phyloP scores from a whole-genome alignment of 2,329 filamentous ascomycete genomes.

The Calonectria montana region DNA sequence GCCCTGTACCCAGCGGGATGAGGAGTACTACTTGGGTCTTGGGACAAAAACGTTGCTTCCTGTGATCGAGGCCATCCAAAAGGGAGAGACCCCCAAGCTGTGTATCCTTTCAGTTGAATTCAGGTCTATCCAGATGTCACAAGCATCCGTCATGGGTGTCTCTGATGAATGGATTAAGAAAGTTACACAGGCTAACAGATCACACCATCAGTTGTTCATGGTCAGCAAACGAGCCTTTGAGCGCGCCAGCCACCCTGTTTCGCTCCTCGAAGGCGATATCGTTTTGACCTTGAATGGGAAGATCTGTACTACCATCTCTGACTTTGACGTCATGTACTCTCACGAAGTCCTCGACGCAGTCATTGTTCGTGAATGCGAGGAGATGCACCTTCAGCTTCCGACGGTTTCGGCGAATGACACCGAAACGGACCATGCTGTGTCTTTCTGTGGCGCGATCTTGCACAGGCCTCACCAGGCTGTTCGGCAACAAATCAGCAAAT shows the following conservation, averaged over 20 bases:
- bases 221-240: slow-evolving; percentile 88
- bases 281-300: slow-evolving; percentile 91
- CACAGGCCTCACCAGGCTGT: slow-evolving; percentile 97
- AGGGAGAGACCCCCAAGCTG: slow-evolving; percentile 81
- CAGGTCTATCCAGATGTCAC: slow-evolving; percentile 94
- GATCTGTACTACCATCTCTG: slow-evolving; percentile 91
- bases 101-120: slow-evolving; percentile 95
- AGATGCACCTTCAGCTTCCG: slow-evolving; percentile 80
- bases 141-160: slow-evolving; percentile 96
- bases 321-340: slow-evolving; percentile 97
- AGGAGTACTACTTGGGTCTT: slow-evolving; percentile 95
- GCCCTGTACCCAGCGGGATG: slow-evolving; percentile 82
- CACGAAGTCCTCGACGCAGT: slow-evolving; percentile 85
- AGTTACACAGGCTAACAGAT: slow-evolving; percentile 87
- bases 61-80: slow-evolving; percentile 87
- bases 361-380: slow-evolving; percentile 86
- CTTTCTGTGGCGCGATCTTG: slow-evolving; percentile 94
- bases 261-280: slow-evolving; percentile 89
- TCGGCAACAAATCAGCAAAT: slow-evolving; percentile 94
- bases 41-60: slow-evolving; percentile 89
- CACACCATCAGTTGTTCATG: slow-evolving; percentile 98
- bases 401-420: slow-evolving; percentile 91
- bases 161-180: slow-evolving; percentile 95
- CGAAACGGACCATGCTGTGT: slow-evolving; percentile 91
- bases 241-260: slow-evolving; percentile 59